A percentile compares a stretch with the other conserved stretches of the same genome.
These are phyloP conservation scores for Pleurotus sapidus DNA, from an alignment of 768 basidiomycete genomes.

Conservation along the genomic window DNA sequence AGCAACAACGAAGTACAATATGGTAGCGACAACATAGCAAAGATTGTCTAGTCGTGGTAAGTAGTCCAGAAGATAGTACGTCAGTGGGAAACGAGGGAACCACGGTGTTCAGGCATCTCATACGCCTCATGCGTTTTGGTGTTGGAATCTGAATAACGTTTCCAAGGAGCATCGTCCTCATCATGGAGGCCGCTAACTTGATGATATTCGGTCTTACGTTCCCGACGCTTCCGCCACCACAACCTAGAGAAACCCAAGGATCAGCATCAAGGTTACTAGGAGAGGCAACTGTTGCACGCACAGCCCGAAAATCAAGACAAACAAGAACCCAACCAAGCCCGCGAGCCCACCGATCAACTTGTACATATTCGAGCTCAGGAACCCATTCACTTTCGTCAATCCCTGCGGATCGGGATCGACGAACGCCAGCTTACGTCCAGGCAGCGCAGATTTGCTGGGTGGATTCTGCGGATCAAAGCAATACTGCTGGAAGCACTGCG, in stretches of 20 bases:
- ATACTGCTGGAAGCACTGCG: slow-evolving; percentile 50
- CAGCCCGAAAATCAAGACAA: slow-evolving; percentile 32
- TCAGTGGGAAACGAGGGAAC: not conserved
- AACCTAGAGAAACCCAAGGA: slow-evolving; percentile 12
- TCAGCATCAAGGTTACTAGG: not conserved
- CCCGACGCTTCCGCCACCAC: slow-evolving; percentile 25
- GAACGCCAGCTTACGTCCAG: slow-evolving; percentile 39
- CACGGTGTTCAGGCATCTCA: slow-evolving; percentile 7
- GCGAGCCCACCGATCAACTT: slow-evolving; percentile 46
- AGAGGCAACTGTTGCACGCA: slow-evolving; percentile 21
- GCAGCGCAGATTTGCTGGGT: slow-evolving; percentile 33
- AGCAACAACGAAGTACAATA: not conserved
- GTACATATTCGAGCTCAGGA: slow-evolving; percentile 43
- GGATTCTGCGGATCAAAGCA: slow-evolving; percentile 49
- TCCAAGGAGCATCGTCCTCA: slow-evolving; percentile 4
- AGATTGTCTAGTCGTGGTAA: too few species aligned
- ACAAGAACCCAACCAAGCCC: slow-evolving; percentile 39
- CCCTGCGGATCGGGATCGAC: slow-evolving; percentile 56
- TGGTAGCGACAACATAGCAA: not conserved
- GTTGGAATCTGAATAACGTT: not conserved
- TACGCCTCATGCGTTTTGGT: slow-evolving; percentile 1
- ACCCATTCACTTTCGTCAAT: slow-evolving; percentile 34
- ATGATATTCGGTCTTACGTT: slow-evolving; percentile 2
- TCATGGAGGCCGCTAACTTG: slow-evolving; percentile 6
- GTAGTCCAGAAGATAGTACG: too few species aligned